phyloP scores from a whole-genome alignment of 2,329 filamentous ascomycete species.

The Sclerotinia sclerotiorum region DNA sequence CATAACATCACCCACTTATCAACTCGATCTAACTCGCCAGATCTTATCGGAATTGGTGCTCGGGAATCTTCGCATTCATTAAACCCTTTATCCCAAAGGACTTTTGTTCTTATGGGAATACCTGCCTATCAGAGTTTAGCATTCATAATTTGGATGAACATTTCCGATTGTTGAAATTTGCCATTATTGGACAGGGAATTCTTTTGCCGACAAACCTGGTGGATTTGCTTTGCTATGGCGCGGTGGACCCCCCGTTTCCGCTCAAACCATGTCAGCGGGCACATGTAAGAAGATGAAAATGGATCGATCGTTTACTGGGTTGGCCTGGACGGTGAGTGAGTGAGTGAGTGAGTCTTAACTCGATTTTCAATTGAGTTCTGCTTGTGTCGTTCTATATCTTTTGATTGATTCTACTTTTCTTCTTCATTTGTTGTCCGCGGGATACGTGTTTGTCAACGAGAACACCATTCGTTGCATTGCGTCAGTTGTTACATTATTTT shows the following conservation, averaged over 20 bases:
- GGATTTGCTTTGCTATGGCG: not conserved
- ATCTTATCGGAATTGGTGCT: slow-evolving; percentile 13
- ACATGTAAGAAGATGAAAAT: not conserved
- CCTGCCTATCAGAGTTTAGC: slow-evolving; percentile 3
- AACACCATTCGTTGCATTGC: not conserved
- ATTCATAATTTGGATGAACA: not conserved
- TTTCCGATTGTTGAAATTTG: not conserved
- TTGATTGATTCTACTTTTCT: not conserved
- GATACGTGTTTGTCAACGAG: not conserved
- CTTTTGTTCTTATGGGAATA: not conserved
- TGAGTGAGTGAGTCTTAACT: not conserved
- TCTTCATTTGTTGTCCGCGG: not conserved
- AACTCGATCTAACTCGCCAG: not conserved
- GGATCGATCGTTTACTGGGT: not conserved
- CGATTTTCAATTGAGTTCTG: not conserved
- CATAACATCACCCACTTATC: not conserved
- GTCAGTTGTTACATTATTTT: not conserved
- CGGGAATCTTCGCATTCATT: not conserved
- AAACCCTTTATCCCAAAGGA: not conserved
- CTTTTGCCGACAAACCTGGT: not conserved
- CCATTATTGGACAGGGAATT: not conserved
- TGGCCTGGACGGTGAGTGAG: slow-evolving; percentile 6
- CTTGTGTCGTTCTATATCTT: not conserved
- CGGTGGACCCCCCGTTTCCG: no score
- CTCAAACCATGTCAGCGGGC: slow-evolving; percentile 1